These are phyloP conservation scores for Wickerhamomyces bisporus DNA, from an alignment of 805 yeast genomes.

Conservation along the genomic window DNA sequence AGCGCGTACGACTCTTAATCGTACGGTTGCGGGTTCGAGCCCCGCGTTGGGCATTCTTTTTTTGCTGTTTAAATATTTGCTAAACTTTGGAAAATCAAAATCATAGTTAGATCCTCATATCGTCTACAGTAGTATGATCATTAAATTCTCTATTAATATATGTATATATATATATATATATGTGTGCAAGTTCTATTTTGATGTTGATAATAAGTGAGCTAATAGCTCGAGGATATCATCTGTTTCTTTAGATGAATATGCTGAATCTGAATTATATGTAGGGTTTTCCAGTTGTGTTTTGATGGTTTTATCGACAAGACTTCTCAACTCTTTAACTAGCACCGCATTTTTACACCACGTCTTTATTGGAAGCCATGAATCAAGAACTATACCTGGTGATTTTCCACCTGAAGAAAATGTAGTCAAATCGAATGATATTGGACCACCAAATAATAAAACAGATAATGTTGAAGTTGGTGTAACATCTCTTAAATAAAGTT, in stretches of 20 bases:
- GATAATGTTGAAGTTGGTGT: slow-evolving; percentile 78
- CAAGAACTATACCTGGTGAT: slow-evolving; percentile 81
- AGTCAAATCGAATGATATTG: slow-evolving; percentile 51
- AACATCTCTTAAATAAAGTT: slow-evolving; percentile 63
- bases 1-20: slow-evolving; percentile 32
- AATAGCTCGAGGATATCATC: slow-evolving; percentile 36
- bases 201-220: slow-evolving; percentile 23
- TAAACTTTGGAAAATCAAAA: too few relatives aligned
- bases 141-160: too few relatives aligned
- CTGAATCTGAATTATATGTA: slow-evolving; percentile 14
- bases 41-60: slow-evolving; percentile 28
- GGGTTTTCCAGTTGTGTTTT: slow-evolving; percentile 56
- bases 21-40: slow-evolving; percentile 33
- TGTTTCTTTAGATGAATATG: slow-evolving; percentile 16
- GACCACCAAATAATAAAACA: slow-evolving; percentile 77
- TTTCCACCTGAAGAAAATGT: slow-evolving; percentile 37
- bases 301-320: slow-evolving; percentile 61
- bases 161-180: too few relatives aligned
- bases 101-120: too few relatives aligned
- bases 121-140: too few relatives aligned
- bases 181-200: neutral
- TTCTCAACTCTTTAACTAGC: slow-evolving; percentile 63
- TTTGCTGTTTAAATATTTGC: neutral
- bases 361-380: slow-evolving; percentile 82
- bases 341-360: slow-evolving; percentile 97